These are phyloP conservation scores for Durio zibethinus DNA, from an alignment of 345 rosid species.

Conservation along the genomic window DNA sequence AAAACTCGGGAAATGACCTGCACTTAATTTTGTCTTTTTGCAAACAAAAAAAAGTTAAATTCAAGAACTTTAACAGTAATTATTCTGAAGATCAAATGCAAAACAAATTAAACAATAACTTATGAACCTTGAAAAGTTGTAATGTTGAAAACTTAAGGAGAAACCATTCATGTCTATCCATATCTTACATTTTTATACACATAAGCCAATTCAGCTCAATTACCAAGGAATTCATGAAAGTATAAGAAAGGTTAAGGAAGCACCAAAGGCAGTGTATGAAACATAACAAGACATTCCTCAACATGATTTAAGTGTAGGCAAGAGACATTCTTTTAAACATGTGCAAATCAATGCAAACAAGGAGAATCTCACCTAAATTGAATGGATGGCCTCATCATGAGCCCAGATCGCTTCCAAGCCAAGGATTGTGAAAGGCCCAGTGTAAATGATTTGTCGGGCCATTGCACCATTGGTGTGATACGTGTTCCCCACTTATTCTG, in stretches of 20 bases:
- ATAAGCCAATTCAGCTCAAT: background rate
- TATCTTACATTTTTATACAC: background rate
- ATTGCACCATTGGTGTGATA: conserved; percentile 77
- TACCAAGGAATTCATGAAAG: background rate
- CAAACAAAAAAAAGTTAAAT: background rate
- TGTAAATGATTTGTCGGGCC: conserved; percentile 87
- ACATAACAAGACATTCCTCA: background rate
- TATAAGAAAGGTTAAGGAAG: background rate
- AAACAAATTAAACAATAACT: background rate
- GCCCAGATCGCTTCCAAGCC: conserved; percentile 94
- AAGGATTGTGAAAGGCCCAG: conserved; percentile 72
- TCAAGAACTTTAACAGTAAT: background rate
- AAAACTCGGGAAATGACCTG: background rate
- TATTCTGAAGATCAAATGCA: background rate
- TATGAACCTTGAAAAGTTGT: background rate
- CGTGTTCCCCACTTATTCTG: conserved; percentile 93
- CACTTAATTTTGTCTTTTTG: background rate
- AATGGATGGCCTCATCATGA: conserved; percentile 76
- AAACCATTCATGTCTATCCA: background rate
- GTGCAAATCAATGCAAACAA: background rate
- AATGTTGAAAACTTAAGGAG: background rate
- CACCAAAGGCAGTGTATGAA: background rate
- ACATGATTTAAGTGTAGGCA: background rate
- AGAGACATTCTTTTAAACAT: background rate
- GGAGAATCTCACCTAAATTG: conserved; percentile 60